Evolutionary conservation across 2,329 filamentous ascomycete genomes (phyloP), one percentile per base, ranked within the genome.

Genomic region (Ophiostoma quercus): DNA sequence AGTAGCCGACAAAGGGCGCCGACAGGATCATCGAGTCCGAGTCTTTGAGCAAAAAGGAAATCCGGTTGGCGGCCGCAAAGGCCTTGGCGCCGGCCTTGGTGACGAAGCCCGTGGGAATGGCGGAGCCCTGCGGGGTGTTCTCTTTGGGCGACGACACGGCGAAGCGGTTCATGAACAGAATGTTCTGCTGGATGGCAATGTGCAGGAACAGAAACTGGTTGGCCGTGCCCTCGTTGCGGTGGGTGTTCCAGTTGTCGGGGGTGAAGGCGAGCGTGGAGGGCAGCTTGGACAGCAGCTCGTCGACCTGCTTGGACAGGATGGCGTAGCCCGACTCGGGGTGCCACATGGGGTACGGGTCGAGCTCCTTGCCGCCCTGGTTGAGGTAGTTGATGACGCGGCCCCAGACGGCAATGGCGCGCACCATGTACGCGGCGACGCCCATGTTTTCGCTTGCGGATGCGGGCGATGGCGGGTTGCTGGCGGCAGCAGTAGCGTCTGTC

Each of bases 131-230:
- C 3, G 65, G 85, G 22, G 87, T 83, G n/a, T 84, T 82, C 25
- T 85, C 85, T 43, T 87, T 87, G 6, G 90, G 87, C 22, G 88
- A 86, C 0, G 92, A 89, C 25, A 95, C 87, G 1, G 92, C 92
- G 75, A 96, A 96, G 47, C 93, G 89, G 77, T 95, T 93, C 79
- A 97, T 86, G 77, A 97, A 97, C 2, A 98, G 84, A 57, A 92
- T 88, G 74, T 94, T 94, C 78, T 98, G 95, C 75, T 97, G 91
- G 73, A 93, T 88, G 39, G 92, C 87, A 71, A 98, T 91, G 78
- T 99, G 95, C 69, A 98, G 82, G 76, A 97, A 96, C 19, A 98
- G 81, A 76, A 96, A 97, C 75, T 97, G 94, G 76, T 96, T 96
- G 3, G 90, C 92, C 71, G 93, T 90, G 74, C 90, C 90, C 75